Conservation (phyloP, 495 filamentous ascomycete species). For the Aspergillus saccharolyticus region DNA sequence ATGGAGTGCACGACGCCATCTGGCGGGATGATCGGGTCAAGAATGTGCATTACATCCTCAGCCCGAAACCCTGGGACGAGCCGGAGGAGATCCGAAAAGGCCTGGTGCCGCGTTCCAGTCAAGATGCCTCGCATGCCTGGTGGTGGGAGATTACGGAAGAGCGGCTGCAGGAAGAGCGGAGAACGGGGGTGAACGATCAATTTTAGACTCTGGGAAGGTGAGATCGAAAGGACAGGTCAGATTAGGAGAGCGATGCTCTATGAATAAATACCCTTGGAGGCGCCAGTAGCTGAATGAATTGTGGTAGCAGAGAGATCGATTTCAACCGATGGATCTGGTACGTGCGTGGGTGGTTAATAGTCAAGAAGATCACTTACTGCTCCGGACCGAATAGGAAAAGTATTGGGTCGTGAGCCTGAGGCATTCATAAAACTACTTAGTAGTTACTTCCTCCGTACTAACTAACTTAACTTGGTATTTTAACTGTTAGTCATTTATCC, state of each 20-base stretch:
- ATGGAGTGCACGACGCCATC: slow-evolving; percentile 62
- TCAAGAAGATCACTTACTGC: too few species aligned
- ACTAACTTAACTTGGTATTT: too few species aligned
- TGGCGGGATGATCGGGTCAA: slow-evolving; percentile 74
- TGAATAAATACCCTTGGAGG: neutral
- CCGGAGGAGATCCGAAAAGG: slow-evolving; percentile 19
- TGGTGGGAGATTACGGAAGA: slow-evolving; percentile 57
- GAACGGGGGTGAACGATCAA: slow-evolving; percentile 18
- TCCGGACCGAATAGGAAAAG: too few species aligned
- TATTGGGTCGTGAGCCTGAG: too few species aligned
- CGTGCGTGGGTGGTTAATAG: too few species aligned
- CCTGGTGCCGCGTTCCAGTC: neutral
- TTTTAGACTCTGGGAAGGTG: neutral
- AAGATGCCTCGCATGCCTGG: slow-evolving; percentile 50
- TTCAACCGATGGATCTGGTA: too few species aligned
- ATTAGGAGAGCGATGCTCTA: neutral
- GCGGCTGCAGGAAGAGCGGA: slow-evolving; percentile 47
- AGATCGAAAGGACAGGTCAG: neutral
- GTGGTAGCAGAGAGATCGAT: too few species aligned
- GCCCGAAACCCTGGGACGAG: slow-evolving; percentile 79
- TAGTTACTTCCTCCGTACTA: too few species aligned
- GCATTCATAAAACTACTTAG: too few species aligned
- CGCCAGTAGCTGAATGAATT: neutral
- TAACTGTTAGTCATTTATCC: too few species aligned
- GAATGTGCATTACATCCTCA: slow-evolving; percentile 77